These are phyloP conservation scores for Saturnispora diversa DNA, from an alignment of 805 yeast species.

Conservation along the genomic window DNA sequence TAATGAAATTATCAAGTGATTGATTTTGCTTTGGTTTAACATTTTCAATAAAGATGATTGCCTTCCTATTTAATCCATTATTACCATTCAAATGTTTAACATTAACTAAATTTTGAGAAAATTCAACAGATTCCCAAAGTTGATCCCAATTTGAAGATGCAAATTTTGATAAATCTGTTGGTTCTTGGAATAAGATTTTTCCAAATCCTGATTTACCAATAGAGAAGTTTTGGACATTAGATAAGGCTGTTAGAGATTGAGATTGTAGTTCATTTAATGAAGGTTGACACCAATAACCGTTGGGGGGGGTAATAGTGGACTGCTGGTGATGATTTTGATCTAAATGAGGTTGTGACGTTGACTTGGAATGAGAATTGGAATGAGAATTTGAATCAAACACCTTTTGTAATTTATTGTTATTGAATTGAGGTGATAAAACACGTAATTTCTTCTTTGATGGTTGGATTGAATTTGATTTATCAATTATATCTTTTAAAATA, in stretches of 20 bases:
- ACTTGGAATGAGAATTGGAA: no score
- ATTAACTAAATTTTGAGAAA: constrained; percentile 45
- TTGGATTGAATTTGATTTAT: background rate
- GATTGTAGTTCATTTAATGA: constrained; percentile 40
- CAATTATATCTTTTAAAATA: background rate
- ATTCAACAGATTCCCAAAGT: constrained; percentile 36
- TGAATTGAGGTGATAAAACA: background rate
- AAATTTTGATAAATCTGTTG: constrained; percentile 60
- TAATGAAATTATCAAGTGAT: constrained; percentile 25
- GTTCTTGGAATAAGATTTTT: constrained; percentile 53
- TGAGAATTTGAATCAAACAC: no score
- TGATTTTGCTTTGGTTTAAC: constrained; percentile 28
- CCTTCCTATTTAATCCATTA: constrained; percentile 71
- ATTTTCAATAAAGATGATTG: constrained; percentile 59
- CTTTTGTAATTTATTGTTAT: background rate
- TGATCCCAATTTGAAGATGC: constrained; percentile 34
- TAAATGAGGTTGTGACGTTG: no score
- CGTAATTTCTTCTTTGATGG: background rate
- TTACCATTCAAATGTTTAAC: constrained; percentile 62
- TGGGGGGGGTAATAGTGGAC: no score
- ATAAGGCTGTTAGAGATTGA: constrained; percentile 39
- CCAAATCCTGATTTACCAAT: constrained; percentile 65
- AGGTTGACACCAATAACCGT: constrained; percentile 73
- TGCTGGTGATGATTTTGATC: background rate
- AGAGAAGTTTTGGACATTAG: constrained; percentile 53